phyloP scores from a whole-genome alignment of 1,284 basidiomycete species.

The Apiotrichum brassicae region DNA sequence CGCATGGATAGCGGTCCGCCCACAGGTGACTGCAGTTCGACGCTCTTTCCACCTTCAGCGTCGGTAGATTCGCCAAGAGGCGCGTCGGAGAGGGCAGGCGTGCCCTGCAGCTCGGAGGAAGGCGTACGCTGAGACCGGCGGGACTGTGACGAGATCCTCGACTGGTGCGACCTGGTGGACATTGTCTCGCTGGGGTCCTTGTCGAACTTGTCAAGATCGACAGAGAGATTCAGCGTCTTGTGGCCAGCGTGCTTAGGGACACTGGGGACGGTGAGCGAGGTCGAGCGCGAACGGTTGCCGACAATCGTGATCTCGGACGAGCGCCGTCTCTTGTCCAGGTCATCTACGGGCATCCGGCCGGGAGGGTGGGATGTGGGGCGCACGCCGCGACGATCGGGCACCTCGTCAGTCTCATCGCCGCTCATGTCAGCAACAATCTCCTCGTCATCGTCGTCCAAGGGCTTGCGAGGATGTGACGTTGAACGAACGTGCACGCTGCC shows the following conservation, averaged over 20 bases:
- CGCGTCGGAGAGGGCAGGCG: not conserved
- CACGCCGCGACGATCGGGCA: not conserved
- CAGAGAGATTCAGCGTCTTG: too few relatives aligned
- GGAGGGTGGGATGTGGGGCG: slow-evolving; percentile 9
- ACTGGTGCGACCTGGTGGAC: slow-evolving; percentile 4
- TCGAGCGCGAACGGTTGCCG: not conserved
- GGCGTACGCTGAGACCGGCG: not conserved
- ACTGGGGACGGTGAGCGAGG: slow-evolving; percentile 7
- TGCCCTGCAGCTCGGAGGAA: not conserved
- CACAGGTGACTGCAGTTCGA: not conserved
- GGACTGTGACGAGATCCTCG: too few relatives aligned
- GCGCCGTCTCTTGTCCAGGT: slow-evolving; percentile 9
- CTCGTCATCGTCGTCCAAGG: slow-evolving; percentile 27
- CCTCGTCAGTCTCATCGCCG: slow-evolving; percentile 35
- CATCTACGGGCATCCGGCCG: not conserved
- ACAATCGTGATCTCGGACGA: slow-evolving; percentile 7
- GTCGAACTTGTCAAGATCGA: too few relatives aligned
- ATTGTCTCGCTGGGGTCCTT: slow-evolving; percentile 21
- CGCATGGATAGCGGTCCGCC: not conserved
- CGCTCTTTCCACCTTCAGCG: slow-evolving; percentile 1
- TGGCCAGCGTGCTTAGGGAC: too few relatives aligned
- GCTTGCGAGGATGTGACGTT: not conserved
- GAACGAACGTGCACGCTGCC: slow-evolving; percentile 13
- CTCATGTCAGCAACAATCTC: slow-evolving; percentile 29
- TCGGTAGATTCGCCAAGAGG: slow-evolving; percentile 1